A percentile compares a stretch with the other conserved stretches of the same genome.
Evolutionary conservation across 352 stramenopile species (phyloP).

Genomic region (Pythium aristosporum): DNA sequence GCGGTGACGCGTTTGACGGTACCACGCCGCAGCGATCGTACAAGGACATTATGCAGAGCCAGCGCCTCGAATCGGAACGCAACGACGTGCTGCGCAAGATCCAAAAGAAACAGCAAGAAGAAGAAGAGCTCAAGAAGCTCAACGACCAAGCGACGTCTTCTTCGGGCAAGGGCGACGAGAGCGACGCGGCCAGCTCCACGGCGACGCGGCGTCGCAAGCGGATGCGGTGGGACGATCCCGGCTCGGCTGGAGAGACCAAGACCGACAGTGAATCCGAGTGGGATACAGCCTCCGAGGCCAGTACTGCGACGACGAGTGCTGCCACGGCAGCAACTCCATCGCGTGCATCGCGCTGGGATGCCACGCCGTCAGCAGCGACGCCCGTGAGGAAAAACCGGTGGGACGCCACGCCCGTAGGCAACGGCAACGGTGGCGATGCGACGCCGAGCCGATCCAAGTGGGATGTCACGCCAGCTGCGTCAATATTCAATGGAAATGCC

Average conservation of each 20-base stretch:
- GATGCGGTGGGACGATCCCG: conserved; percentile 86
- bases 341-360: conserved; percentile 76
- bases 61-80: conserved; percentile 86
- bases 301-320: conserved; percentile 32
- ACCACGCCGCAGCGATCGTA: conserved; percentile 79
- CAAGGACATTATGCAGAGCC: conserved; percentile 91
- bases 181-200: conserved; percentile 27
- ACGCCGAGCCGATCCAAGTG: conserved; percentile 71
- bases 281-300: conserved; percentile 57
- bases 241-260: conserved; percentile 39
- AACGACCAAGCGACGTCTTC: conserved; percentile 22
- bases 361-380: conserved; percentile 44
- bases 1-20: conserved; percentile 89
- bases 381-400: conserved; percentile 70
- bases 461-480: conserved; percentile 90
- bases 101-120: conserved; percentile 75
- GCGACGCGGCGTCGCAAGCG: conserved; percentile 57
- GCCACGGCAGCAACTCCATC: conserved; percentile 46
- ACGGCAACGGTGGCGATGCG: conserved; percentile 26
- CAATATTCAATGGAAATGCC: conserved; percentile 36
- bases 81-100: conserved; percentile 88
- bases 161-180: conserved; percentile 25
- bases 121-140: conserved; percentile 46
- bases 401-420: conserved; percentile 78
- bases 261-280: conserved; percentile 75